These are phyloP conservation scores for Asterochloris erici DNA, from an alignment of 139 green algal genomes.

Conservation along the genomic window DNA sequence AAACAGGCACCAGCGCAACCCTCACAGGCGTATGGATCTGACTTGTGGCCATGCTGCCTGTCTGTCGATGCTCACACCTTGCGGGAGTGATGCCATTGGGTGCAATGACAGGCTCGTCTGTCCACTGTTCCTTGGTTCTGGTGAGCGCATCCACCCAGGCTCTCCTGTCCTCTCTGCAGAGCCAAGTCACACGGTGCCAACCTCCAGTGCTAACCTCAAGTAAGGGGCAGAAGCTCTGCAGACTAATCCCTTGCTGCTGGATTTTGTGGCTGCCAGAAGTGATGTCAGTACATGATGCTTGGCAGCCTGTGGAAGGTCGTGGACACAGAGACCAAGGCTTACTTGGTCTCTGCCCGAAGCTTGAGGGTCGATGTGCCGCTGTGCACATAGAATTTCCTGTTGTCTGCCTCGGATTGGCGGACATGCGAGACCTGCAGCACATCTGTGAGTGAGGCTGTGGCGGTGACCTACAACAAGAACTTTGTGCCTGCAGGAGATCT, in stretches of 20 bases:
- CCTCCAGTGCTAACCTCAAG: too few species aligned
- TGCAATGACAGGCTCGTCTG: too few species aligned
- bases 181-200: neutral
- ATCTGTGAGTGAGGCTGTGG: neutral
- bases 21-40: too few species aligned
- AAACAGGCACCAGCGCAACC: too few species aligned
- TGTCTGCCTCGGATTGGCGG: slow-evolving; percentile 43
- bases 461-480: neutral
- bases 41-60: too few species aligned
- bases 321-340: neutral
- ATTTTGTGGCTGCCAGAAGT: too few species aligned
- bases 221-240: too few species aligned
- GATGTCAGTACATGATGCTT: too few species aligned
- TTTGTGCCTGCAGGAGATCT: neutral
- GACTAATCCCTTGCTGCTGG: too few species aligned
- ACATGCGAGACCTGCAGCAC: slow-evolving; percentile 51
- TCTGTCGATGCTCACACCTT: too few species aligned
- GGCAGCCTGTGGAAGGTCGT: too few species aligned
- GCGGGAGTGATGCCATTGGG: too few species aligned
- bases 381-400: slow-evolving; percentile 78
- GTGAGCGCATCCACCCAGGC: slow-evolving; percentile 55
- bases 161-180: slow-evolving; percentile 49
- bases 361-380: slow-evolving; percentile 51
- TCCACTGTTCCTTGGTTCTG: slow-evolving; percentile 21
- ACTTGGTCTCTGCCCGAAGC: slow-evolving; percentile 64